phyloP scores from a whole-genome alignment of 1,284 basidiomycete species.

The Ganoderma boninense region DNA sequence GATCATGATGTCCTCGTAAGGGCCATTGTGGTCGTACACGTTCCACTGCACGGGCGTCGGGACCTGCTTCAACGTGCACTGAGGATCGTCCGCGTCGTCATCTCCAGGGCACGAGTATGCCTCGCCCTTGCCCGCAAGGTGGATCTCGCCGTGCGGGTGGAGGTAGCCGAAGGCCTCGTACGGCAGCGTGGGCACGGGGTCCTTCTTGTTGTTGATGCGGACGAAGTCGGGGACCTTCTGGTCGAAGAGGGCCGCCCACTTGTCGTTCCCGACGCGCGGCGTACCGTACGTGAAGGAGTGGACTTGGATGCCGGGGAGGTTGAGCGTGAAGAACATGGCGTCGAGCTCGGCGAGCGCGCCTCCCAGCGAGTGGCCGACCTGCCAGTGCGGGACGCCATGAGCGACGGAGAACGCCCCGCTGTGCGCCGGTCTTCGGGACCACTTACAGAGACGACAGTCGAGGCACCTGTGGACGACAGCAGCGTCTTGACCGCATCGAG shows the following conservation, averaged over 20 bases:
- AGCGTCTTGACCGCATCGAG: constrained; percentile 47
- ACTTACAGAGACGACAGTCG: constrained; percentile 46
- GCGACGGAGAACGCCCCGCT: background rate
- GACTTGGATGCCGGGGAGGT: constrained; percentile 46
- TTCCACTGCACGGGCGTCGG: constrained; percentile 30
- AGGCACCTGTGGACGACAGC: constrained; percentile 43
- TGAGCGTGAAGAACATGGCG: constrained; percentile 43
- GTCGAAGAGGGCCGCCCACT: constrained; percentile 44
- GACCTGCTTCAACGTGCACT: constrained; percentile 56
- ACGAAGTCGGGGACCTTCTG: constrained; percentile 41
- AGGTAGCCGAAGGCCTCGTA: constrained; percentile 47
- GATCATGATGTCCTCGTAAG: constrained; percentile 60
- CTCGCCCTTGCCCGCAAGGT: constrained; percentile 39
- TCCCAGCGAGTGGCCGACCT: constrained; percentile 51
- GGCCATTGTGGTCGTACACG: constrained; percentile 54
- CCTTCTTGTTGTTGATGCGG: constrained; percentile 48
- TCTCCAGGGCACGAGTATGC: constrained; percentile 46
- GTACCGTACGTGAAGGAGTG: constrained; percentile 49
- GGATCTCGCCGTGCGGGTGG: constrained; percentile 48
- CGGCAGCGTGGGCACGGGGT: constrained; percentile 49
- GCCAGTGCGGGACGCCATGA: background rate
- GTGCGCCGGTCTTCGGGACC: background rate
- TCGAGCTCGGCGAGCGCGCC: constrained; percentile 51
- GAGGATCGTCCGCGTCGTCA: constrained; percentile 55
- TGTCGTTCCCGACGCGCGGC: constrained; percentile 48